These are phyloP conservation scores for Pelargonium hybrid DNA, from an alignment of 441 rosid genomes.

Conservation along the genomic window DNA sequence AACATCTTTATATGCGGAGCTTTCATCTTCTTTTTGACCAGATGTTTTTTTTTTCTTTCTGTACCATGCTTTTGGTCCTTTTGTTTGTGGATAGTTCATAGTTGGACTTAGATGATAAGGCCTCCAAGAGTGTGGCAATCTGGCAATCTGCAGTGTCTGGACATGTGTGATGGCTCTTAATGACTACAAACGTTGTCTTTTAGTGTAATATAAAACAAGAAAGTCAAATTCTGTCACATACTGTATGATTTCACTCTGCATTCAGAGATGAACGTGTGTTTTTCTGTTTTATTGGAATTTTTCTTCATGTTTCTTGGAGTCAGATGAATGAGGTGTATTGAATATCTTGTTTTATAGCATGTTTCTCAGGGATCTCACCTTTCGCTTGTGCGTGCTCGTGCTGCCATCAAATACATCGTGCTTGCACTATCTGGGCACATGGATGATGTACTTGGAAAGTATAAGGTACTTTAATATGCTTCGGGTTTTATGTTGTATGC, in stretches of 20 bases:
- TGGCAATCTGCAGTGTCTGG: not conserved
- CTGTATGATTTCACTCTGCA: not conserved
- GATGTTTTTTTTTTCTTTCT: too few relatives aligned
- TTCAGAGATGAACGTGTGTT: not conserved
- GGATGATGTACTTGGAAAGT: constrained; percentile 70
- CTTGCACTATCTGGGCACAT: constrained; percentile 75
- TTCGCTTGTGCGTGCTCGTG: constrained; percentile 48
- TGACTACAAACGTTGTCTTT: not conserved
- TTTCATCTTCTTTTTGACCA: not conserved
- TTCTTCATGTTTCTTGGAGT: not conserved
- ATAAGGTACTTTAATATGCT: constrained; percentile 44
- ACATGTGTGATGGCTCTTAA: not conserved
- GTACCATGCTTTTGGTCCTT: not conserved
- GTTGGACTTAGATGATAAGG: not conserved
- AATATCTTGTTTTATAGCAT: constrained; percentile 17
- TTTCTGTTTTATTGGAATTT: not conserved
- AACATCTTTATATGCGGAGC: not conserved
- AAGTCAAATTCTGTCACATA: not conserved
- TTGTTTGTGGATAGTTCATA: not conserved
- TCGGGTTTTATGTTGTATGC: not conserved
- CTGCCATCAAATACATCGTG: constrained; percentile 65
- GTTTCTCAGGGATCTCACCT: constrained; percentile 42
- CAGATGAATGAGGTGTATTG: constrained; percentile 4
- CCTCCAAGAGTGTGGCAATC: constrained; percentile 1
- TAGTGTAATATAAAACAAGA: not conserved